A percentile compares a stretch with the other conserved stretches of the same genome.
Conservation (phyloP, 2,329 filamentous ascomycete species). For the Rachicladosporium sp. region DNA sequence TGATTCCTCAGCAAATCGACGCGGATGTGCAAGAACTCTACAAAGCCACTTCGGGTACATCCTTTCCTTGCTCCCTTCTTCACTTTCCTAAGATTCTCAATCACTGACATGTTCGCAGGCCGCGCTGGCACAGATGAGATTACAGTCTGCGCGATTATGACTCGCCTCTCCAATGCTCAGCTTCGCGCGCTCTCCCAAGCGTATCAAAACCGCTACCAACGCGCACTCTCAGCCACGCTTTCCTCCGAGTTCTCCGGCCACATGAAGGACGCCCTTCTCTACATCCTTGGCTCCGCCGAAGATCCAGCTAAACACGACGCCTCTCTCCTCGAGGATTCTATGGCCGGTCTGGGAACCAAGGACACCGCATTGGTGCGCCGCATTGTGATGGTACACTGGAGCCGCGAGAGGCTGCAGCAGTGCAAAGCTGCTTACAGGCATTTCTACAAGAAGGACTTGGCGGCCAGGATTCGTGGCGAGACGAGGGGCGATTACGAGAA, state of each 20-base stretch:
- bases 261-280: slow-evolving; percentile 77
- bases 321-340: slow-evolving; percentile 66
- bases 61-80: background rate
- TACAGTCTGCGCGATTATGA: slow-evolving; percentile 64
- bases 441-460: slow-evolving; percentile 55
- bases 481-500: slow-evolving; percentile 73
- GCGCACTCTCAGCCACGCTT: slow-evolving; percentile 59
- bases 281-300: slow-evolving; percentile 62
- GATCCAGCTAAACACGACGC: slow-evolving; percentile 82
- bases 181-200: slow-evolving; percentile 66
- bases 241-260: slow-evolving; percentile 79
- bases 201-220: slow-evolving; percentile 62
- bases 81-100: background rate
- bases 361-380: slow-evolving; percentile 66
- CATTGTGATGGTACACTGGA: slow-evolving; percentile 77
- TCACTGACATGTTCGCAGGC: slow-evolving; percentile 24
- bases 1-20: slow-evolving; percentile 62
- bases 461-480: slow-evolving; percentile 62
- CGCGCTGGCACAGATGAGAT: slow-evolving; percentile 55
- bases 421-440: slow-evolving; percentile 68
- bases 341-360: slow-evolving; percentile 80
- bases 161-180: slow-evolving; percentile 55
- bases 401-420: slow-evolving; percentile 58
- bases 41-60: slow-evolving; percentile 50
- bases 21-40: slow-evolving; percentile 67